phyloP scores from a whole-genome alignment of 306 rosid species.

The Cicer cuneatum region DNA sequence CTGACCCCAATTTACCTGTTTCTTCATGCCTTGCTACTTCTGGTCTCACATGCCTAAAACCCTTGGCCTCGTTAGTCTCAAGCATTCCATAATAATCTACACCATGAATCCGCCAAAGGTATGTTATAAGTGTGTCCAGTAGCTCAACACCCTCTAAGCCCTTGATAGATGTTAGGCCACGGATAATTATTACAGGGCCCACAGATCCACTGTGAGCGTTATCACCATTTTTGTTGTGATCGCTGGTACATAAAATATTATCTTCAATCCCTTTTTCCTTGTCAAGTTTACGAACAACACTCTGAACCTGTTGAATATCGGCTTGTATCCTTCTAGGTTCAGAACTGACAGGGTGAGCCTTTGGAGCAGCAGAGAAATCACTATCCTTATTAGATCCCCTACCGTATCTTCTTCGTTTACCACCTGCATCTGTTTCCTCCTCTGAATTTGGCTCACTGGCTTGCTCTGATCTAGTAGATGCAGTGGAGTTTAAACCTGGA shows the following conservation, averaged over 20 bases:
- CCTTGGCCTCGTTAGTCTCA: constrained; percentile 83
- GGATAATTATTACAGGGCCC: constrained; percentile 84
- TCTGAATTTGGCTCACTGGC: constrained; percentile 91
- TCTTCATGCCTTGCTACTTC: constrained; percentile 64
- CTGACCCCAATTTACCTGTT: constrained; percentile 61
- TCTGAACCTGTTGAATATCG: constrained; percentile 82
- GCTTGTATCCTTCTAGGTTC: constrained; percentile 79
- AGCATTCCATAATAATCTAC: constrained; percentile 93
- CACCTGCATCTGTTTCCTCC: constrained; percentile 78
- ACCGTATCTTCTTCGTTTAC: constrained; percentile 80
- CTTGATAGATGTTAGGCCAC: constrained; percentile 87
- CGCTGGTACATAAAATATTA: constrained; percentile 72
- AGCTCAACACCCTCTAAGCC: constrained; percentile 96
- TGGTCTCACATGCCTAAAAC: constrained; percentile 89
- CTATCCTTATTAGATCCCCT: constrained; percentile 75
- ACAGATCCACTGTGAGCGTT: constrained; percentile 77
- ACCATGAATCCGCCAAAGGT: constrained; percentile 97
- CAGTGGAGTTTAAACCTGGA: constrained; percentile 70
- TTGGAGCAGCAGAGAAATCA: constrained; percentile 84
- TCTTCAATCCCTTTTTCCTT: constrained; percentile 87
- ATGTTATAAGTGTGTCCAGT: constrained; percentile 86
- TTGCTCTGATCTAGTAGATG: constrained; percentile 72
- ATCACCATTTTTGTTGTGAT: constrained; percentile 72
- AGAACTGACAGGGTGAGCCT: constrained; percentile 81
- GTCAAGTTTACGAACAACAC: constrained; percentile 90